Evolutionary conservation across 441 rosid species (phyloP), one percentile per base, ranked within the genome.

Genomic region (Erodium moschatum): DNA sequence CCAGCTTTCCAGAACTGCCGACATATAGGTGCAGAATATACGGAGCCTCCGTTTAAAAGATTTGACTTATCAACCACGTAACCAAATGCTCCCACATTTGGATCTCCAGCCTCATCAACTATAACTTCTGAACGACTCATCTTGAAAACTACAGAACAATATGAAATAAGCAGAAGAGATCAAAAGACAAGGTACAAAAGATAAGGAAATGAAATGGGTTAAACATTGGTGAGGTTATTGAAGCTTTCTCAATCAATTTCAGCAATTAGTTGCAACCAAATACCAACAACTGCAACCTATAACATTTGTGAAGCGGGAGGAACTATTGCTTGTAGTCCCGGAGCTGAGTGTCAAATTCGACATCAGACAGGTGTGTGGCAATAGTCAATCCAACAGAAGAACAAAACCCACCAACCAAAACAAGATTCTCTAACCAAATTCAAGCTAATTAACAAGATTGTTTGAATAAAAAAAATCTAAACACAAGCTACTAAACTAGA

Each of bases 1-100:
- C 80, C 82, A 62, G 76, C 76, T 62, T 69, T 76, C 82, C 82
- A 80, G 68, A 80, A 77, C 68, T 80, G 72, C 42, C 80, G 68
- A 67, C 71, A 67, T 10, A 63, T 27, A 13, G 76, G 65, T 42
- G 12, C 60, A 1, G 38, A 21, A 68, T 2, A 68, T 18, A 19
- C 54, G n/a, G 40, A 35, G 40, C 8, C 40, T 35, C 40, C 40
- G 6, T 35, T 35, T 35, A 35, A 35, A 35, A 48, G 69, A 56
- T 50, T 16, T 11, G 52, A 16, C 18, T 67, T 66, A 52, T 29
- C 16, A 62, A 35, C 40, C 13, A 67, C 13, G 18, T 68, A 64
- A 70, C 46, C 63, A 50, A 44, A 42, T 9, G 19, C 40, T 61
- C 27, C 27, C 11, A 21, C 64, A 68, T 29, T 54, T 56, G 64